A percentile compares a stretch with the other conserved stretches of the same genome.
These are phyloP conservation scores for Sarocladium brachiariae DNA, from an alignment of 2,329 filamentous ascomycete genomes.

Conservation along the genomic window DNA sequence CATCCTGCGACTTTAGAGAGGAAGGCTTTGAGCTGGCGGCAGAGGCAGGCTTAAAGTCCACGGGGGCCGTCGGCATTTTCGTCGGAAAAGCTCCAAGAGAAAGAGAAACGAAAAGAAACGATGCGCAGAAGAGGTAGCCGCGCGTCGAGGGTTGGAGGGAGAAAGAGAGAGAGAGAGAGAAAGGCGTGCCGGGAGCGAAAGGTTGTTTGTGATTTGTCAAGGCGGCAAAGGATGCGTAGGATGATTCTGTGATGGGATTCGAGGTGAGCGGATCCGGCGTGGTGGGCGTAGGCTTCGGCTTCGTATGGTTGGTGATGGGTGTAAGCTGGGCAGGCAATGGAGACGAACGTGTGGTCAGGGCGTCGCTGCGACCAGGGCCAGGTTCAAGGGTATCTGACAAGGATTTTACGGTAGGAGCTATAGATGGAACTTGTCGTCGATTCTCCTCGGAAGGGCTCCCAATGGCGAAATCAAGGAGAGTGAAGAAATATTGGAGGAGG, in stretches of 20 bases:
- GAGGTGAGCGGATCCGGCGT: neutral
- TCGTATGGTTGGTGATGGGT: conserved; percentile 1
- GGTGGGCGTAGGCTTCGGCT: too few relatives aligned
- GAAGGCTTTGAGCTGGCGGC: conserved; percentile 41
- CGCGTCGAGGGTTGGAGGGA: neutral
- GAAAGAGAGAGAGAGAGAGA: neutral
- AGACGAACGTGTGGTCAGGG: neutral
- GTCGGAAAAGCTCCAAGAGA: neutral
- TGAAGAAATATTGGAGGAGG: neutral
- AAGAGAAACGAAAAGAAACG: too few relatives aligned
- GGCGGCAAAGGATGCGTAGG: neutral
- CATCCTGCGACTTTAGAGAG: conserved; percentile 42
- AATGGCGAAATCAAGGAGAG: neutral
- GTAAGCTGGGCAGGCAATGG: conserved; percentile 5
- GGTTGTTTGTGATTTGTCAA: neutral
- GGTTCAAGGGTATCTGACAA: neutral
- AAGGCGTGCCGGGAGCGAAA: neutral
- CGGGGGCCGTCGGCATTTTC: conserved; percentile 26
- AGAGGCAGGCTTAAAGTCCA: conserved; percentile 31
- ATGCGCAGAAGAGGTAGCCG: neutral
- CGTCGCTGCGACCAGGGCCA: neutral
- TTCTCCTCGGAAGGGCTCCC: too few relatives aligned
- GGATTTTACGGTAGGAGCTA: too few relatives aligned
- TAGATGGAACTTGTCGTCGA: too few relatives aligned
- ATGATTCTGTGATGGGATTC: neutral